These are phyloP conservation scores for Coriolopsis trogii DNA, from an alignment of 1,284 basidiomycete genomes.

Conservation along the genomic window DNA sequence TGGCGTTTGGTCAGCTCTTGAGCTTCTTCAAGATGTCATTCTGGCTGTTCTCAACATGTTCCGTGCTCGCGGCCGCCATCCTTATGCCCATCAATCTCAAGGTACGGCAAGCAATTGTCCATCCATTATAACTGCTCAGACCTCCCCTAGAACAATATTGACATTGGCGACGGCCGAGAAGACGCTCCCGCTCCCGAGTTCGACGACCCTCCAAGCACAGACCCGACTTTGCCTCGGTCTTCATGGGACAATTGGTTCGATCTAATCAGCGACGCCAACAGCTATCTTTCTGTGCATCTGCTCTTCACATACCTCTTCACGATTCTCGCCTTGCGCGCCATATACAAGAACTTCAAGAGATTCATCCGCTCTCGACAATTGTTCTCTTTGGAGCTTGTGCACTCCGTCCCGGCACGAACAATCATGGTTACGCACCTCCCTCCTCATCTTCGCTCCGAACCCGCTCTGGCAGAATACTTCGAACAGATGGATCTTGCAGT, in stretches of 20 bases:
- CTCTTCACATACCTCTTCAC: constrained; percentile 95
- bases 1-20: constrained; percentile 85
- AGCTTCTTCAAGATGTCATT: constrained; percentile 97
- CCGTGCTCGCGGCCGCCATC: constrained; percentile 75
- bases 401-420: constrained; percentile 92
- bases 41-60: constrained; percentile 86
- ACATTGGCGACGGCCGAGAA: constrained; percentile 62
- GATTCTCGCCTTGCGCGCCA: constrained; percentile 79
- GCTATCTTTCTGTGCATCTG: constrained; percentile 86
- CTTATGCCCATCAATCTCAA: constrained; percentile 92
- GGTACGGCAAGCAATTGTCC: constrained; percentile 45
- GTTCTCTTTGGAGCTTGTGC: constrained; percentile 91
- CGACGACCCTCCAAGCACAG: constrained; percentile 18
- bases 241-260: constrained; percentile 70
- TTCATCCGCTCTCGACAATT: constrained; percentile 94
- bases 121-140: not conserved
- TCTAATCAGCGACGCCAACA: constrained; percentile 83
- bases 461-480: constrained; percentile 90
- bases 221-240: constrained; percentile 31
- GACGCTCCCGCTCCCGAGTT: constrained; percentile 41
- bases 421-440: constrained; percentile 89
- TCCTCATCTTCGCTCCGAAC: constrained; percentile 80
- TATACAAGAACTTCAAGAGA: constrained; percentile 87
- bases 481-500: constrained; percentile 82
- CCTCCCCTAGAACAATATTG: constrained; percentile 65